Base-by-base conservation (phyloP, 2,329 filamentous ascomycete genomes). In the Hymenoscyphus infarciens region DNA sequence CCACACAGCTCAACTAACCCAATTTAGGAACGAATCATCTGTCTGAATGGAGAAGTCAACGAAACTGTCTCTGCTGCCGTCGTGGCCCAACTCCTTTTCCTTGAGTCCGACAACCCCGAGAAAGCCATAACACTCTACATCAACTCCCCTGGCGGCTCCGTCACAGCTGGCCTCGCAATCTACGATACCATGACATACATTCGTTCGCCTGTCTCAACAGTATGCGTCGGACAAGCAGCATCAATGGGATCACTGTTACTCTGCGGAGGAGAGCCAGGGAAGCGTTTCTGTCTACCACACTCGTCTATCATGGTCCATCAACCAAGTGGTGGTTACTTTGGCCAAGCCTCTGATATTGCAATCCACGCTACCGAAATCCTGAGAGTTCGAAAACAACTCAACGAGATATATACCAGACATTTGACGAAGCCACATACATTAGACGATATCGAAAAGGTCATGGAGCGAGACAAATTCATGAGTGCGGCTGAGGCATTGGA, bases 141-240 rank as follows among this genome's bases (percentile, higher is more conserved):
- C 76, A 97, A 99, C 79, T 96, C 91, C 0, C 94, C 94, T 0
- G 95, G 95, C 57, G 95, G 95, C 61, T 94, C 90, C 52, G 93
- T 99, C 49, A 94, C 90, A 65, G 94, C 95, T 75, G 87, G 87
- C 16, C 82, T 90, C 64, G 93, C 95, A 29, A 98, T 99, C 72
- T 99, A 99, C 82, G 95, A 99, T 75, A 99, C 95, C 13, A 98
- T 99, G 94, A 87, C 89, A 70, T 99, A 99, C 77, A 98, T 99
- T 74, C 87, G 89, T 64, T 91, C 91, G 2, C 92, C 94, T 1
- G 92, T 99, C 0, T 94, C 90, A 53, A 99, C 95, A 0, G 95
- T 99, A 33, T 98, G 95, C 73, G 85, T 99, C 53, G 95, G 95
- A 7, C 91, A 96, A 72, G 95, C 96, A 0, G 94, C 95, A 1